Percentiles rank a stretch among this genome's conserved stretches.
Evolutionary conservation across 345 rosid genomes (phyloP).

Genomic region (Carallia pectinifolia): DNA sequence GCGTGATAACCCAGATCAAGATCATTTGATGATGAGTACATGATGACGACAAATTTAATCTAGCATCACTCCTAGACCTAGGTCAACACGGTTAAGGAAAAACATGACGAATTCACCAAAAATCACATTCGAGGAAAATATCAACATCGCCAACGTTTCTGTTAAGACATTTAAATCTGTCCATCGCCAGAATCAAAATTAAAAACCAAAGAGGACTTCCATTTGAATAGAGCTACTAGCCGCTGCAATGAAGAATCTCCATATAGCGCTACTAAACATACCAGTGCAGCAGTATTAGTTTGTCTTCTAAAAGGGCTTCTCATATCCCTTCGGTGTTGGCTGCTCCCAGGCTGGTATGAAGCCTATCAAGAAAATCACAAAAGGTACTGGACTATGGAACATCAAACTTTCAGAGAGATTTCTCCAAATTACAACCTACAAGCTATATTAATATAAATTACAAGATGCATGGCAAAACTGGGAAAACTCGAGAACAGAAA

Average conservation of each 20-base stretch:
- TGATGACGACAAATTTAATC: too few species aligned
- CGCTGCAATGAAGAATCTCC: constrained; percentile 14
- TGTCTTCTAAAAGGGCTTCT: constrained; percentile 68
- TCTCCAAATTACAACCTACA: background rate
- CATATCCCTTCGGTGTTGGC: constrained; percentile 60
- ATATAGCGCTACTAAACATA: constrained; percentile 2
- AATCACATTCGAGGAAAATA: constrained; percentile 6
- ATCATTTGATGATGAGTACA: too few species aligned
- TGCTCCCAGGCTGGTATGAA: constrained; percentile 84
- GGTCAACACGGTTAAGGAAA: too few species aligned
- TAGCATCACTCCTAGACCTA: too few species aligned
- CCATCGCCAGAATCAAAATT: constrained; percentile 9
- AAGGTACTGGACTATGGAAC: constrained; percentile 1
- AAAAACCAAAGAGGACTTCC: background rate
- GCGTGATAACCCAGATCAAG: too few species aligned
- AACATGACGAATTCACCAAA: background rate
- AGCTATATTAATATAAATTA: too few species aligned
- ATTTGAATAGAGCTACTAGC: constrained; percentile 4
- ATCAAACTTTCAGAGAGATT: background rate
- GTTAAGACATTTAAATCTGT: constrained; percentile 2
- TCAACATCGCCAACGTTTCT: constrained; percentile 19
- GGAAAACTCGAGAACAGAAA: too few species aligned
- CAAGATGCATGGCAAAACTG: too few species aligned
- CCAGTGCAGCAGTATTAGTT: constrained; percentile 7
- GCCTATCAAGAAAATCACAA: constrained; percentile 44